Base-by-base conservation (phyloP, 345 rosid species). In the Clausena lansium region DNA sequence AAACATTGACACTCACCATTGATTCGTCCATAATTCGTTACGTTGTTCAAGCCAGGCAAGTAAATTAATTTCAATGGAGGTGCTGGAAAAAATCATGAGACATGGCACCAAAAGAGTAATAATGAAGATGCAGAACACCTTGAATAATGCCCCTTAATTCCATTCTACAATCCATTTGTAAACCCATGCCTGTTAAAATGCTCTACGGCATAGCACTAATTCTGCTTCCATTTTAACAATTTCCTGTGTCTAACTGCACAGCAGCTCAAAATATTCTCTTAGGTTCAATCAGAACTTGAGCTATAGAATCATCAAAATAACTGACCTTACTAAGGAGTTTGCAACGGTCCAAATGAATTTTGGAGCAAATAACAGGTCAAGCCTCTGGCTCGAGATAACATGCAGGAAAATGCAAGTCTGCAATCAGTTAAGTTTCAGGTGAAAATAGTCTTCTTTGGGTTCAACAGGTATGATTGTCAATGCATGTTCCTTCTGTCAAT, bases 31-130 rank as follows among this genome's bases (percentile, higher is more conserved):
- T 87, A 81, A 88, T 88, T 76, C 2, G 41, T 38, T 38, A 38
- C 94, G 81, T 82, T 95, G 97, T 94, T 98, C 84, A 95, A 75
- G 79, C 99, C 98, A 74, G 99, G 99, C 80, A 95, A 88, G 86
- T 95, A 98, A 68, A 90, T 84, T 78, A 95, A 84, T 82, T 94
- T 95, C 78, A 95, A 71, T 5, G 99, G 93, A n/a, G 98, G 99
- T 74, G 99, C 99, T 92, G 96, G 63, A 27, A 17, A 39, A 70
- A 69, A 70, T 58, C 9, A 39, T 54, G 60, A 75, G 76, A 33
- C n/a, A 70, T 25, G 7, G 64, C 24, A 45, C 60, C 20, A 62
- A 45, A 38, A 77, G 61, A 5, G 32, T 45, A 35, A 61, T 11
- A 25, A 60, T 36, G 22, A 62, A 47, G 41, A 41, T 25, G 68